phyloP scores from a whole-genome alignment of 1,284 basidiomycete species.

The Malassezia caprae region DNA sequence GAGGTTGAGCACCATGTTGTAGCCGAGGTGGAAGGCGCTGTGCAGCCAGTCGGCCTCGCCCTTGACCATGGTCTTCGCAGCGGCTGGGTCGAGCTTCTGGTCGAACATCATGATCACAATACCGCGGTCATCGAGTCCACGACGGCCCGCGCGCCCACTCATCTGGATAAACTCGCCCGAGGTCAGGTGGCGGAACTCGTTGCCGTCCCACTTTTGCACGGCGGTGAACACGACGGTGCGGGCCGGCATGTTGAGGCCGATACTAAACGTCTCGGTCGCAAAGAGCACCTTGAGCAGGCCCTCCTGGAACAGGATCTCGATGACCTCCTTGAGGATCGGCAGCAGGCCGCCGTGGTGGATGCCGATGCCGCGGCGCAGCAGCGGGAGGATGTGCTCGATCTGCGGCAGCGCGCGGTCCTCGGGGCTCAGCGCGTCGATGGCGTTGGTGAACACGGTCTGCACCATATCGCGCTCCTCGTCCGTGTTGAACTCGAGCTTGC shows the following conservation, averaged over 20 bases:
- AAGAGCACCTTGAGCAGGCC: constrained; percentile 98
- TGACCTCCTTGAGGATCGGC: constrained; percentile 96
- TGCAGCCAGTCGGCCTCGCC: constrained; percentile 94
- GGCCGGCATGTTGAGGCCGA: constrained; percentile 98
- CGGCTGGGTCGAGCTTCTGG: constrained; percentile 84
- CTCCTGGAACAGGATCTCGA: constrained; percentile 98
- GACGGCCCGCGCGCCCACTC: constrained; percentile 93
- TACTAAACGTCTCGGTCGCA: constrained; percentile 98
- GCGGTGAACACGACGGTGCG: constrained; percentile 98
- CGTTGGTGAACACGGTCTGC: constrained; percentile 82
- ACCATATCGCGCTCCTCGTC: constrained; percentile 86
- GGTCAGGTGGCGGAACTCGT: constrained; percentile 74
- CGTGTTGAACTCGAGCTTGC: constrained; percentile 91
- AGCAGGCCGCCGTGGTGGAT: constrained; percentile 97
- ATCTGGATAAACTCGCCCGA: constrained; percentile 57
- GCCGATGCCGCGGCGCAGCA: constrained; percentile 89
- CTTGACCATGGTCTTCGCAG: constrained; percentile 95
- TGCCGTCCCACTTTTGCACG: constrained; percentile 90
- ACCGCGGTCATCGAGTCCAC: constrained; percentile 94
- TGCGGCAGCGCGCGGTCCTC: constrained; percentile 87
- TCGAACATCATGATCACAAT: constrained; percentile 99
- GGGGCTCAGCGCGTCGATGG: constrained; percentile 75
- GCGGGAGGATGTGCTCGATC: constrained; percentile 81
- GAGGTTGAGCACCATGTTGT: constrained; percentile 97
- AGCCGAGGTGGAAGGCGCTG: constrained; percentile 95